phyloP scores from a whole-genome alignment of 2,329 filamentous ascomycete genomes.

The Aschersonia sp. region DNA sequence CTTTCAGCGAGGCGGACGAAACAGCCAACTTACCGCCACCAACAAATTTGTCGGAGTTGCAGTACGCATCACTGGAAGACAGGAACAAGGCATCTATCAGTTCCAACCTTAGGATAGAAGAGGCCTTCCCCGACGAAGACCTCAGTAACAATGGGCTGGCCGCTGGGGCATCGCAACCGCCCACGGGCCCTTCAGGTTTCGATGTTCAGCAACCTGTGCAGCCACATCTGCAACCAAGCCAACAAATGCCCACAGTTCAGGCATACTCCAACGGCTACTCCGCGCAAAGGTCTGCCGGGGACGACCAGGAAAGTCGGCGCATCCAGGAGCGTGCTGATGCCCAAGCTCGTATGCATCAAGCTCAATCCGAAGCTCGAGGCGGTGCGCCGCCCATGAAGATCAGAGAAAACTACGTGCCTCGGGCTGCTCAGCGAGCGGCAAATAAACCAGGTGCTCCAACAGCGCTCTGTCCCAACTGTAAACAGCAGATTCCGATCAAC shows the following conservation, averaged over 20 bases:
- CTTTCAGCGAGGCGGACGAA: conserved; percentile 83
- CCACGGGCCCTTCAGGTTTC: conserved; percentile 29
- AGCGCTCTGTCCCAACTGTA: conserved; percentile 83
- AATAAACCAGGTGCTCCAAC: conserved; percentile 51
- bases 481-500: conserved; percentile 72
- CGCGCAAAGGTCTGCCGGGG: conserved; percentile 25
- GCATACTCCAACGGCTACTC: conserved; percentile 11
- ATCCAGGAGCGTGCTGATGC: conserved; percentile 50
- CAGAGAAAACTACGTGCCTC: conserved; percentile 81
- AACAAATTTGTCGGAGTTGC: conserved; percentile 77
- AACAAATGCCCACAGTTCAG: conserved; percentile 23
- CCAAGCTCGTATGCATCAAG: conserved; percentile 53
- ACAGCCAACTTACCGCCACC: conserved; percentile 75
- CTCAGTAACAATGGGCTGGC: conserved; percentile 31
- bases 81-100: conserved; percentile 82
- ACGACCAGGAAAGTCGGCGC: conserved; percentile 48
- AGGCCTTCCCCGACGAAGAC: conserved; percentile 76
- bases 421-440: conserved; percentile 59
- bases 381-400: conserved; percentile 69
- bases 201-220: conserved; percentile 17
- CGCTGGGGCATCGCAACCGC: conserved; percentile 14
- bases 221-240: conserved; percentile 16
- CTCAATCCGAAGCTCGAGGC: conserved; percentile 63
- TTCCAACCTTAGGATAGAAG: conserved; percentile 75
- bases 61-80: conserved; percentile 89